Conservation (phyloP, 2,329 filamentous ascomycete species). For the Cordyceps javanica region DNA sequence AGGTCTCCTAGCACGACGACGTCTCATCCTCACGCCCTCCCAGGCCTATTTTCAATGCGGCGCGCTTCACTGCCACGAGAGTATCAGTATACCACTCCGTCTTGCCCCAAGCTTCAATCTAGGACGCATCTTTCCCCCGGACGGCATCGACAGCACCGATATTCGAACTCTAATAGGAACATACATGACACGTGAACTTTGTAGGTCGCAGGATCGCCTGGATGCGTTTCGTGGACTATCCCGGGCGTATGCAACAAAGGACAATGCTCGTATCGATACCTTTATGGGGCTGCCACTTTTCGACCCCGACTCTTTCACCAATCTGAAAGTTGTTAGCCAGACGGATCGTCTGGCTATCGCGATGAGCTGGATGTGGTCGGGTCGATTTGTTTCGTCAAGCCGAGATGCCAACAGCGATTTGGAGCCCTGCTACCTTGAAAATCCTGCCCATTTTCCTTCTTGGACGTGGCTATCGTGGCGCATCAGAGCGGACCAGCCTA, state of each 20-base stretch:
- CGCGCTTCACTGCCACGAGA: slow-evolving; percentile 32
- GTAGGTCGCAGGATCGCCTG: slow-evolving; percentile 23
- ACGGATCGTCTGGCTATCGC: slow-evolving; percentile 30
- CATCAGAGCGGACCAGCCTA: slow-evolving; percentile 20
- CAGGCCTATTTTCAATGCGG: slow-evolving; percentile 35
- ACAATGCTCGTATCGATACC: slow-evolving; percentile 21
- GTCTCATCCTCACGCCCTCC: slow-evolving; percentile 31
- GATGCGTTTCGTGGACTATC: slow-evolving; percentile 30
- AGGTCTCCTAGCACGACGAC: slow-evolving; percentile 28
- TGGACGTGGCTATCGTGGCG: slow-evolving; percentile 35
- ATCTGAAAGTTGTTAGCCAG: slow-evolving; percentile 21
- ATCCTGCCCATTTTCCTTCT: slow-evolving; percentile 23
- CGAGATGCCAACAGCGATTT: background rate
- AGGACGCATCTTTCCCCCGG: slow-evolving; percentile 27
- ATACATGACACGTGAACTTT: slow-evolving; percentile 26
- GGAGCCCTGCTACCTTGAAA: slow-evolving; percentile 16
- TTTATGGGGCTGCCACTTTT: slow-evolving; percentile 31
- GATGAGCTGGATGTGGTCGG: slow-evolving; percentile 28
- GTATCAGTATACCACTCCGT: slow-evolving; percentile 27
- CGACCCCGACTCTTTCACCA: slow-evolving; percentile 26
- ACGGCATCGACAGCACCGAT: slow-evolving; percentile 20
- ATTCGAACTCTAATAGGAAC: slow-evolving; percentile 24
- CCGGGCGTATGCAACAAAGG: slow-evolving; percentile 22
- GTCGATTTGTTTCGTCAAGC: background rate
- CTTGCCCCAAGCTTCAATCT: slow-evolving; percentile 25